Evolutionary conservation across 2,329 filamentous ascomycete genomes (phyloP), one percentile per base, ranked within the genome.

Genomic region (Verticillium klebahnii): DNA sequence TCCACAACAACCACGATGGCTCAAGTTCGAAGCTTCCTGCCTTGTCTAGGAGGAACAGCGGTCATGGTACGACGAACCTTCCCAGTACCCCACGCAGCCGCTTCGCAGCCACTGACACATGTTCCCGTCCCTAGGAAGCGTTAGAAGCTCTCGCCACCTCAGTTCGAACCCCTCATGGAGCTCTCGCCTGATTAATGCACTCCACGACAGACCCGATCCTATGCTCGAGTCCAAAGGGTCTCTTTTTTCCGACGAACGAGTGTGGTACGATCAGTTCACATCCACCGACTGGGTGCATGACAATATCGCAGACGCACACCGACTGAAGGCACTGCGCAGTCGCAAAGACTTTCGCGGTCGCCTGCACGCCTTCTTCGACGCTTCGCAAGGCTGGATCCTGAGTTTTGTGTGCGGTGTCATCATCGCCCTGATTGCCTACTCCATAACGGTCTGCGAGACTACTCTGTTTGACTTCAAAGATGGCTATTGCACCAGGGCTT

Each of bases 251-350:
- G 91, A 97, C 71, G 93, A 98, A 68, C 88, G 95, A 63, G 90
- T 96, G 11, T 98, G 95, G 95, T 98, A 98, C 77, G 95, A 99
- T 79, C 95, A 99, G 76, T 97, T 97, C 71, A 97, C 93, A 6
- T 96, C 92, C 7, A 97, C 92, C 61, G 94, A 99, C 74, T 99
- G 95, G 95, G 93, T 99, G 1, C 94, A 97, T 73, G 95, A 99
- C 75, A 93, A 90, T 73, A 97, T 99, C 68, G 92, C 93, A 70
- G 95, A 98, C 76, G 92, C 93, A 11, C 92, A 93, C 69, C 90
- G 95, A 31, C 87, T 96, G 58, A 95, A 96, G 73, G 88, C 88
- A 60, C 82, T 99, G 45, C 87, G 92, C 58, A 88, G 85, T 69
- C 84, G 93, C 57, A 96, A 90, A 73, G 95, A 94, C 76, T 84